Percentiles rank a stretch among this genome's conserved stretches.
Conservation (phyloP, 2,329 filamentous ascomycete species). For the Colletotrichum cereale region DNA sequence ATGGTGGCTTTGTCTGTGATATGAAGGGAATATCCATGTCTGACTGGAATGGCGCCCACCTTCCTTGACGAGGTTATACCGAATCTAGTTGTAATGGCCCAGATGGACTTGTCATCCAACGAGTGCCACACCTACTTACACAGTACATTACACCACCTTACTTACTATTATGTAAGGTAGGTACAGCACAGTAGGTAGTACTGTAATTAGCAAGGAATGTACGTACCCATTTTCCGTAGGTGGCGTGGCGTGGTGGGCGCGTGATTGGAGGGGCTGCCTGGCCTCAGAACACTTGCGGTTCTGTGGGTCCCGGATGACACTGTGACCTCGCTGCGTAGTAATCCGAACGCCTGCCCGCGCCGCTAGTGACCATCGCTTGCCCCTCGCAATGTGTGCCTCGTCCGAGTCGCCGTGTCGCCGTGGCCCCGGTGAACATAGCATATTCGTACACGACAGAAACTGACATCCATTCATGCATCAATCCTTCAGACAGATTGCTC, state of each 20-base stretch:
- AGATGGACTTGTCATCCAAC: conserved; percentile 26
- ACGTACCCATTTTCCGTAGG: no score
- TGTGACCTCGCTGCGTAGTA: conserved; percentile 23
- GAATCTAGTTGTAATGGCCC: background rate
- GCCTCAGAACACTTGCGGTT: conserved; percentile 1
- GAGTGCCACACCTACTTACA: background rate
- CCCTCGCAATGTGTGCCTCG: conserved; percentile 22
- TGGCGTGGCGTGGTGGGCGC: no score
- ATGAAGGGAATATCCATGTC: conserved; percentile 18
- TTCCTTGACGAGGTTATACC: conserved; percentile 5
- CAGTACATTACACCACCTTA: no score
- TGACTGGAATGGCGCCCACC: conserved; percentile 10
- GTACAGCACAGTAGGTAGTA: no score
- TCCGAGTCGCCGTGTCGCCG: conserved; percentile 22
- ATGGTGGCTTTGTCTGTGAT: background rate
- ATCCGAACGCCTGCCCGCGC: conserved; percentile 31
- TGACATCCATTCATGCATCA: no score
- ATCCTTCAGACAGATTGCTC: background rate
- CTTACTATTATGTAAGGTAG: no score
- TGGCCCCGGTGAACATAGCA: background rate
- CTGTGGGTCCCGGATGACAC: conserved; percentile 16
- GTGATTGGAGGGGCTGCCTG: conserved; percentile 28
- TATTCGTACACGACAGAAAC: background rate
- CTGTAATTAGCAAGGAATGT: no score
- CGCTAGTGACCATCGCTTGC: conserved; percentile 31